phyloP scores from a whole-genome alignment of 192 early-diverging fungal genomes.

The Coemansia sp. region DNA sequence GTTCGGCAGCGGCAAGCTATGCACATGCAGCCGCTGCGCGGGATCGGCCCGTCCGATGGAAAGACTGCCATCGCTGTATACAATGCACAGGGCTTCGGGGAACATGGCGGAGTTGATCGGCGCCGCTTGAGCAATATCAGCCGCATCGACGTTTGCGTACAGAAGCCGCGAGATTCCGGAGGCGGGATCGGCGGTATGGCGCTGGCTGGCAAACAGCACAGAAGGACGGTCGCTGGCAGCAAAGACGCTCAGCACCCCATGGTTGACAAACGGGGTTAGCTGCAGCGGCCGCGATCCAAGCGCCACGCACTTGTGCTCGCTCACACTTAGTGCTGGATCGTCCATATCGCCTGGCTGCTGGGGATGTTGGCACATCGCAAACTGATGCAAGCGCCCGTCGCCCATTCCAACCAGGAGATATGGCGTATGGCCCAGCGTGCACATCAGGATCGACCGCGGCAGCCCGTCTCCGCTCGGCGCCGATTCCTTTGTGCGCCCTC shows the following conservation, averaged over 20 bases:
- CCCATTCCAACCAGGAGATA: constrained; percentile 82
- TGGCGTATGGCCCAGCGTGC: constrained; percentile 60
- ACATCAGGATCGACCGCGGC: constrained; percentile 68
- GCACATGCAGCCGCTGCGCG: constrained; percentile 83
- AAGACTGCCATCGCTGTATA: constrained; percentile 56
- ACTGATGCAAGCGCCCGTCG: constrained; percentile 83
- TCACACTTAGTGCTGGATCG: not conserved
- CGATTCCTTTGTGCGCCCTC: not conserved
- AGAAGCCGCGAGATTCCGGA: constrained; percentile 62
- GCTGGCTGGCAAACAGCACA: constrained; percentile 62
- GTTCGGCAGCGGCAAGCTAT: constrained; percentile 59
- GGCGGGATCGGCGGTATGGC: not conserved
- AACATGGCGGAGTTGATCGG: constrained; percentile 59
- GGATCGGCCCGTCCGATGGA: constrained; percentile 77
- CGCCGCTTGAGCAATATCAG: constrained; percentile 65
- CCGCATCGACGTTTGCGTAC: constrained; percentile 80
- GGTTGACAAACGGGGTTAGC: constrained; percentile 57
- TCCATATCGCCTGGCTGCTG: not conserved
- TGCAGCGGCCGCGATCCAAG: constrained; percentile 77
- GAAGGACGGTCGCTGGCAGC: constrained; percentile 81
- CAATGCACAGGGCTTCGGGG: constrained; percentile 64
- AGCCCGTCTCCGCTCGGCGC: constrained; percentile 35
- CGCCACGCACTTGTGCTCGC: constrained; percentile 62
- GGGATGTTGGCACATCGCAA: constrained; percentile 14
- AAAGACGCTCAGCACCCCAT: constrained; percentile 65